Evolutionary conservation across 495 filamentous ascomycete genomes (phyloP), one percentile per base, ranked within the genome.

Genomic region (Lentithecium fluviatile): DNA sequence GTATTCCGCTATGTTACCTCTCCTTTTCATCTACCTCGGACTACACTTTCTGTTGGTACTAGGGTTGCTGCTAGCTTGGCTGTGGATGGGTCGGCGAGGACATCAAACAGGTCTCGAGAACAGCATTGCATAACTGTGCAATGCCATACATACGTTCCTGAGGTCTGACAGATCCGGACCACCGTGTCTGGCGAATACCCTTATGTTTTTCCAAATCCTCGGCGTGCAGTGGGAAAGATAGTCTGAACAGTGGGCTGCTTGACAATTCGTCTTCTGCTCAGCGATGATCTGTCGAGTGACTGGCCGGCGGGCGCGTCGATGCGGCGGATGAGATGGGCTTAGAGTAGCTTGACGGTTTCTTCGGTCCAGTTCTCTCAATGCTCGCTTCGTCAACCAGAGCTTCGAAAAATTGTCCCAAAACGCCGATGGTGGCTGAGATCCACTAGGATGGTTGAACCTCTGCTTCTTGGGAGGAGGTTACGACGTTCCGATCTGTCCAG

Each of bases 381-480:
- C 66, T 45, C 34, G 34, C 58, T 60, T 67, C 24, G 67, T 70
- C 54, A 70, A 58, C 67, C 66, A 70, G 54, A 68, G 29, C 52
- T 68, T 65, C 19, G 67, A 65, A 43, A 70, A 34, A 46, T 65
- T 68, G 43, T 70, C 67, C 66, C 60, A 70, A 62, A 65, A 68
- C 51, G 51, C 66, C 21, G 57, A 8, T 56, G 64, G 64, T 56
- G 64, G 50, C 60, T 26, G 38, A 55, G 25, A 52, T 11, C 29
- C 29, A 43, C 15, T 53, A 17, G 34, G 24, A 45, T 24, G 64
- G 64, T 21, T 58, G 43, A 42, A 32, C 64, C 52, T 67, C 62
- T 66, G 62, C 61, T 46, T 67, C 25, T 65, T 67, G 3, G 50
- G 45, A 37, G 34, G 17, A 43, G 56, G 47, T 23, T 43, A 10